Conservation (phyloP, 805 yeast genomes). For the Maudiozyma saulgeensis region DNA sequence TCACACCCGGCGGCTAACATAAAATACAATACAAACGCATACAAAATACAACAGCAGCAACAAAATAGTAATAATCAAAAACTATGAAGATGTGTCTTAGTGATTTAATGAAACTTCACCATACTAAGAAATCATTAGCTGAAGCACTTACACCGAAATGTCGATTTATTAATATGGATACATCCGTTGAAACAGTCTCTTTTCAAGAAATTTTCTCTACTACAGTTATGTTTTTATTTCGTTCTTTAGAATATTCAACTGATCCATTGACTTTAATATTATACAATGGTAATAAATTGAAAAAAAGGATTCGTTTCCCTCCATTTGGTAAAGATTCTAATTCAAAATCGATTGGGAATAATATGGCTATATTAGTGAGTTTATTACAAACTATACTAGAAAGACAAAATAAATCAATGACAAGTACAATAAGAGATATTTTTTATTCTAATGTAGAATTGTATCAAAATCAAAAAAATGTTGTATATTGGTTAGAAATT, state of each 20-base stretch:
- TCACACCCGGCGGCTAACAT: not conserved
- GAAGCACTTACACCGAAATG: slow-evolving; percentile 10
- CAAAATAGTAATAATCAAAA: too few relatives aligned
- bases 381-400: slow-evolving; percentile 11
- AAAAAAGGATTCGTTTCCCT: slow-evolving; percentile 7
- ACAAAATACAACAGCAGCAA: not conserved
- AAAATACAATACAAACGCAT: not conserved
- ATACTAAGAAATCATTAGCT: slow-evolving; percentile 8
- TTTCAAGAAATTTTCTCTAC: not conserved
- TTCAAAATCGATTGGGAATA: not conserved
- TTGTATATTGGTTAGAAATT: slow-evolving; percentile 33
- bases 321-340: slow-evolving; percentile 2
- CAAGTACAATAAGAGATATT: slow-evolving; percentile 39
- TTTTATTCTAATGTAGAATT: slow-evolving; percentile 53
- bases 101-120: slow-evolving; percentile 4
- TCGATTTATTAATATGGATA: slow-evolving; percentile 9
- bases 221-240: not conserved
- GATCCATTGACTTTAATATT: not conserved
- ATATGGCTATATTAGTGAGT: slow-evolving; percentile 12
- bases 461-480: slow-evolving; percentile 37
- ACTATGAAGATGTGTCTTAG: slow-evolving; percentile 1
- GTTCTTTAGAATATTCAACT: not conserved
- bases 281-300: not conserved
- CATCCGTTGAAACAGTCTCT: not conserved
- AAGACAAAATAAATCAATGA: slow-evolving; percentile 2